phyloP scores from a whole-genome alignment of 2,329 filamentous ascomycete species.

The Cladosporium oxysporum region DNA sequence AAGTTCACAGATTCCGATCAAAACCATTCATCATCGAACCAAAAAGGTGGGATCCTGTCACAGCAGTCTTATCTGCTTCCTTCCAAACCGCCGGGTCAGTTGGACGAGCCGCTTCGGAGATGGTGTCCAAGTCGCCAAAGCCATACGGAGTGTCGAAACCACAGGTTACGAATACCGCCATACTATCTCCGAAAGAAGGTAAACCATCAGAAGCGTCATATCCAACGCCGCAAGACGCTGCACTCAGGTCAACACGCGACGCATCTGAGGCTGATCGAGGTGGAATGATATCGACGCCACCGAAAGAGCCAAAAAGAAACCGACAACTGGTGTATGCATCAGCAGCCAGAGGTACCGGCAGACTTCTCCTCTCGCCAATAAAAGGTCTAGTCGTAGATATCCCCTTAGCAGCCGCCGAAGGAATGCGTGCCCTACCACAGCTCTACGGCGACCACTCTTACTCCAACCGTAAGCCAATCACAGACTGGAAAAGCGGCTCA shows the following conservation, averaged over 20 bases:
- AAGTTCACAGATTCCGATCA: conserved; percentile 4
- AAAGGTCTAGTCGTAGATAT: conserved; percentile 61
- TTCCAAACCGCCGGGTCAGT: conserved; percentile 21
- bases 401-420: conserved; percentile 76
- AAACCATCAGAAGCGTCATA: background rate
- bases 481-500: conserved; percentile 68
- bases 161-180: background rate
- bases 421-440: conserved; percentile 83
- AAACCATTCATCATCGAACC: conserved; percentile 38
- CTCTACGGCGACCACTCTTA: conserved; percentile 84
- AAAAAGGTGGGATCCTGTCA: conserved; percentile 40
- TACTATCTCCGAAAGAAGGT: background rate
- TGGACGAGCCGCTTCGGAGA: conserved; percentile 43
- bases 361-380: conserved; percentile 68
- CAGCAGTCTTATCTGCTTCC: conserved; percentile 29
- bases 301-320: background rate
- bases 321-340: conserved; percentile 27
- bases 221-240: no score
- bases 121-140: conserved; percentile 66
- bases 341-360: conserved; percentile 64
- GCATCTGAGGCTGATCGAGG: background rate
- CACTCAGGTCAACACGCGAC: conserved; percentile 18
- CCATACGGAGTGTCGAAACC: background rate
- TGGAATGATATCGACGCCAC: background rate
- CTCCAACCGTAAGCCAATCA: conserved; percentile 73